Evolutionary conservation across 371 early-diverging fungal genomes (phyloP), one percentile per base, ranked within the genome.

Genomic region (Actinomucor elegans): DNA sequence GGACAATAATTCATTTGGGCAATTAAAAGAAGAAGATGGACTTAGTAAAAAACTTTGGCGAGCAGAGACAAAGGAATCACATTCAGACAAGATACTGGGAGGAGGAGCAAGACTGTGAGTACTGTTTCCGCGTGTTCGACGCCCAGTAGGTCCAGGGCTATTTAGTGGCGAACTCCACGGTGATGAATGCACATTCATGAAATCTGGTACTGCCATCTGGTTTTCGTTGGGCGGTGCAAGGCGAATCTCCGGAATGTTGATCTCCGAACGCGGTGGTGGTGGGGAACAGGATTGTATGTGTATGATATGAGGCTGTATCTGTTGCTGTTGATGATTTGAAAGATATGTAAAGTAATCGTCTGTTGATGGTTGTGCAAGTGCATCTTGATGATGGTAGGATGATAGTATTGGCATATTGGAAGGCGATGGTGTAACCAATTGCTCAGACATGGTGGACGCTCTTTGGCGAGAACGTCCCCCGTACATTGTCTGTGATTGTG

Each of bases 331-430:
- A 3, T 69, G 61, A 14, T 62, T 33, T 14, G 71, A 66, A 8
- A 71, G 52, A 36, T 66, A 75, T 1, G 75, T 65, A 40, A 75
- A 75, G 31, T 75, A 75, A 31, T 75, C 75, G 24, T 29, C 41
- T 4, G 17, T 17, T 15, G 36, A 0, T 37, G 20, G 4, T 42
- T 8, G 15, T 24, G 42, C 26, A 26, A 27, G 34, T 26, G n/a
- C n/a, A n/a, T n/a, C n/a, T n/a, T 21, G 28, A 15, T n/a, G 43
- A 31, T 21, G 50, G 23, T 36, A 33, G 52, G 45, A 31, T 23
- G 42, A 34, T 38, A n/a, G 18, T 18, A 46, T 38, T 29, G 14
- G 43, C 20, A 14, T n/a, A n/a, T n/a, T 42, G 0, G 42, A 42
- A 26, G 41, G 40, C n/a, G 41, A 31, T 18, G 7, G 10, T 27